phyloP scores from a whole-genome alignment of 768 basidiomycete genomes.

The Mrakia hoshinonis region DNA sequence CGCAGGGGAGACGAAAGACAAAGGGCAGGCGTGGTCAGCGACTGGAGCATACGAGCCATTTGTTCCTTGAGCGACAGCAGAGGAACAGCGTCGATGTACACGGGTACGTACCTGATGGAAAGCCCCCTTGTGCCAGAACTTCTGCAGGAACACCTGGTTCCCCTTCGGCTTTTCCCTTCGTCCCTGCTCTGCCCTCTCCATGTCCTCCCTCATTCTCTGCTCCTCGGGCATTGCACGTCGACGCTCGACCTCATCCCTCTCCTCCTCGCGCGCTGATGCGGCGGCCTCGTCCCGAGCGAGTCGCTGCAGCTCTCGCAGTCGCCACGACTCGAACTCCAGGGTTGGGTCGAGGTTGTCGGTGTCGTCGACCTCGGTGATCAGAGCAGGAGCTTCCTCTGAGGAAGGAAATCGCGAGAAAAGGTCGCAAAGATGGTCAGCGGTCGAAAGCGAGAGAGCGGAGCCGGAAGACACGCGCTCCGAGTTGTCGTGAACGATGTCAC shows the following conservation, averaged over 20 bases:
- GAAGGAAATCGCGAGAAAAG: conserved; percentile 3
- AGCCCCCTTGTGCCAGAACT: conserved; percentile 99
- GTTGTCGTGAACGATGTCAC: neutral
- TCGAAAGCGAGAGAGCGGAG: neutral
- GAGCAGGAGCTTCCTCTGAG: conserved; percentile 77
- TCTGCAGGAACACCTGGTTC: conserved; percentile 75
- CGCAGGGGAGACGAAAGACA: neutral
- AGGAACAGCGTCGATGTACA: too few species aligned
- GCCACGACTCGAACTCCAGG: conserved; percentile 91
- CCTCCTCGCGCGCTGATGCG: conserved; percentile 66
- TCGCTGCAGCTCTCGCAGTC: conserved; percentile 81
- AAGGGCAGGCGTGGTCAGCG: neutral
- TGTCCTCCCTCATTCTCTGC: conserved; percentile 81
- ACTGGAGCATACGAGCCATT: too few species aligned
- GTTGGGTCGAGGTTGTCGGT: conserved; percentile 84
- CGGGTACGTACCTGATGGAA: conserved; percentile 74
- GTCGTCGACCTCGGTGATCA: conserved; percentile 83
- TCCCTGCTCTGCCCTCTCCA: conserved; percentile 55
- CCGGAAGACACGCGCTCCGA: neutral
- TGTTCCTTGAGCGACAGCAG: too few species aligned
- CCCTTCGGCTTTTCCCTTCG: conserved; percentile 56
- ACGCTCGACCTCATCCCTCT: conserved; percentile 83
- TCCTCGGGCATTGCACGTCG: conserved; percentile 87
- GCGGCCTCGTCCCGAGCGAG: conserved; percentile 93
- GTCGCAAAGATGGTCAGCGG: neutral